Conservation (phyloP, 23 red algal species). For the Gracilaria vermiculophylla region DNA sequence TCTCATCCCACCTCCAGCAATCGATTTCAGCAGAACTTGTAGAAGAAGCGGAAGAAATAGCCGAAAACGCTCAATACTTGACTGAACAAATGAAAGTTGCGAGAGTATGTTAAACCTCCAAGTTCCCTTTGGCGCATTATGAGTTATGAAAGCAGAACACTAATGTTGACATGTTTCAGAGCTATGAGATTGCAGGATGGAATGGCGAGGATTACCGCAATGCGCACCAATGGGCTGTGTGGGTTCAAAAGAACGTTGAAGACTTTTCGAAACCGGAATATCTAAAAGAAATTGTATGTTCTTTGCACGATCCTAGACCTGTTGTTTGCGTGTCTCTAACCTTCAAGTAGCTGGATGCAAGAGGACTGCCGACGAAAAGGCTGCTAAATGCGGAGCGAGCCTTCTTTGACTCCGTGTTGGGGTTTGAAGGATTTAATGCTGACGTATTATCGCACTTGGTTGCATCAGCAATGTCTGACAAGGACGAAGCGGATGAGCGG, state of each 20-base stretch:
- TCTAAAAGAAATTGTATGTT: conserved; percentile 3
- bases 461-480: conserved; percentile 3
- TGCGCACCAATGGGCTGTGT: conserved; percentile 41
- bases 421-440: conserved; percentile 27
- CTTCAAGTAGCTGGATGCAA: not conserved
- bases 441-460: conserved; percentile 17
- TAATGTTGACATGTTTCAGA: conserved; percentile 9
- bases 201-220: conserved; percentile 31
- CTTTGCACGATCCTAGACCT: not conserved
- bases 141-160: not conserved
- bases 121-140: not conserved
- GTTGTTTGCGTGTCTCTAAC: not conserved
- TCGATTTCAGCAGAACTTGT: not conserved
- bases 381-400: conserved; percentile 13
- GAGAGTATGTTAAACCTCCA: conserved; percentile 2
- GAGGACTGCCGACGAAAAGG: not conserved
- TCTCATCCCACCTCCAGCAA: not conserved
- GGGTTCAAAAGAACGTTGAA: conserved; percentile 34
- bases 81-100: conserved; percentile 36
- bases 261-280: not conserved
- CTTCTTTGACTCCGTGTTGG: conserved; percentile 44
- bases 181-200: conserved; percentile 45
- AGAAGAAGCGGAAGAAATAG: conserved; percentile 38
- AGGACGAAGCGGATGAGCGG: conserved; percentile 3
- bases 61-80: conserved; percentile 30